Evolutionary conservation across 768 basidiomycete species (phyloP).

Genomic region (Boletus sp.): DNA sequence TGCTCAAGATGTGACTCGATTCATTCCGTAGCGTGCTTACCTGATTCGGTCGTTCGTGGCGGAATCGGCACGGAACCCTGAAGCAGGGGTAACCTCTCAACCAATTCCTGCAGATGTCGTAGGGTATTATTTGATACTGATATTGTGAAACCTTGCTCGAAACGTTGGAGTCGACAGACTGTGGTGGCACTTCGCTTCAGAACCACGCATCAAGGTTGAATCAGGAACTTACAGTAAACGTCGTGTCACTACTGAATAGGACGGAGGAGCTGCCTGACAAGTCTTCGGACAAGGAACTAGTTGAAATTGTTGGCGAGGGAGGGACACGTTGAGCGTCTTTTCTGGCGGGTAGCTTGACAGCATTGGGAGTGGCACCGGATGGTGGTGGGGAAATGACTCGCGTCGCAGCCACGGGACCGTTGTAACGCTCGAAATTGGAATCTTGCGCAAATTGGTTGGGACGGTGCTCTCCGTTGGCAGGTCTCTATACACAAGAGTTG

Average conservation of each 20-base stretch:
- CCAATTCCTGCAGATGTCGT: constrained; percentile 7
- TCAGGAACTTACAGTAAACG: constrained; percentile 17
- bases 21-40: constrained; percentile 5
- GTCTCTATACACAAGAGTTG: constrained; percentile 3
- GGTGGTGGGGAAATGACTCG: constrained; percentile 10
- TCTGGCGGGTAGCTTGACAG: constrained; percentile 12
- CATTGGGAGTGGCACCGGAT: background rate
- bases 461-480: background rate
- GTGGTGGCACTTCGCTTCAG: background rate
- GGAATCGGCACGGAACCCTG: background rate
- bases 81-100: background rate
- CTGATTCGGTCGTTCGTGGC: constrained; percentile 6
- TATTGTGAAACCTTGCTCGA: constrained; percentile 1
- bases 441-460: background rate
- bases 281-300: constrained; percentile 20
- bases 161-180: constrained; percentile 20
- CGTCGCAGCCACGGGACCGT: background rate
- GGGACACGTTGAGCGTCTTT: background rate
- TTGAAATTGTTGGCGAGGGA: constrained; percentile 11
- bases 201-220: background rate
- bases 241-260: constrained; percentile 16
- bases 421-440: background rate
- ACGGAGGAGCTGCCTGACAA: constrained; percentile 11
- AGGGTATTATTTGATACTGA: background rate
- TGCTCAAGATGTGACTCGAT: background rate